phyloP scores from a whole-genome alignment of 1,284 basidiomycete species.

The Ustilago vetiveriae region DNA sequence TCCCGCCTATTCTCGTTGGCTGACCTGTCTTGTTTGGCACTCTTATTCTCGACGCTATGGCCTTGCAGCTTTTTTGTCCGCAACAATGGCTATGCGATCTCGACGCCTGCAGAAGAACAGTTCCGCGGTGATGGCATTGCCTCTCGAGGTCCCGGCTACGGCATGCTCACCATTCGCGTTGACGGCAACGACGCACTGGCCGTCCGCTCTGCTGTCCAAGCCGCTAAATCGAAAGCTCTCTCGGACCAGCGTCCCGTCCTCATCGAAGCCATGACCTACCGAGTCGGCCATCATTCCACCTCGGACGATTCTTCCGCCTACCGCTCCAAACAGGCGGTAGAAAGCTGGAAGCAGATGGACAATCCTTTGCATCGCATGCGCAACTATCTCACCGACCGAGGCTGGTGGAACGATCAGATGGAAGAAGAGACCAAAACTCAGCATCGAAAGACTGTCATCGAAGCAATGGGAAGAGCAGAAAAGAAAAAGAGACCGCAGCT shows the following conservation, averaged over 20 bases:
- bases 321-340: slow-evolving; percentile 58
- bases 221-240: slow-evolving; percentile 80
- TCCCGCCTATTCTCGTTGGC: not conserved
- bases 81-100: slow-evolving; percentile 93
- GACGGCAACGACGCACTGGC: slow-evolving; percentile 94
- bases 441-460: slow-evolving; percentile 79
- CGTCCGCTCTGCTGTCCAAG: slow-evolving; percentile 81
- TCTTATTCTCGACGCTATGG: slow-evolving; percentile 53
- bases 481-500: slow-evolving; percentile 76
- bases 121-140: slow-evolving; percentile 71
- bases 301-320: slow-evolving; percentile 94
- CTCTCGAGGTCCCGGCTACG: slow-evolving; percentile 89
- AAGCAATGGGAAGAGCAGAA: slow-evolving; percentile 81
- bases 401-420: slow-evolving; percentile 85
- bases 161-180: slow-evolving; percentile 74
- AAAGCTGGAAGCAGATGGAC: slow-evolving; percentile 70
- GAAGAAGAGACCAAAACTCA: slow-evolving; percentile 79
- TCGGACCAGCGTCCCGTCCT: slow-evolving; percentile 80
- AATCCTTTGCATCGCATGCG: slow-evolving; percentile 88
- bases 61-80: slow-evolving; percentile 71
- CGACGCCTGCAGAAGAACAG: slow-evolving; percentile 88
- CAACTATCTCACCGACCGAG: slow-evolving; percentile 75
- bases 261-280: slow-evolving; percentile 74
- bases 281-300: slow-evolving; percentile 90
- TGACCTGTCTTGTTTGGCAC: slow-evolving; percentile 58